Evolutionary conservation across 305 asterid genomes (phyloP), one percentile per base, ranked within the genome.

Genomic region (Fraxinus nigra): DNA sequence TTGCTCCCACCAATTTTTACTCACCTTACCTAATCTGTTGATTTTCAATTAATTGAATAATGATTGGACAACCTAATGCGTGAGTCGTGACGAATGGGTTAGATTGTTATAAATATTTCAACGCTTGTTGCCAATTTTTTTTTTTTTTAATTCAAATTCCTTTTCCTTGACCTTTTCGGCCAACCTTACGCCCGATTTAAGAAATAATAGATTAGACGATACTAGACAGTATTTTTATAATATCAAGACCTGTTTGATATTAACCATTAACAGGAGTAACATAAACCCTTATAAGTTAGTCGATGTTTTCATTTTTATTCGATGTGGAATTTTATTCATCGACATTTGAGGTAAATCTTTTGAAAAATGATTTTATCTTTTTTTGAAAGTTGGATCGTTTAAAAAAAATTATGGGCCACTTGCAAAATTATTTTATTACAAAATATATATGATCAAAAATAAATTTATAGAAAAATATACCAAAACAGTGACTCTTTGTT

Each of bases 1-100:
- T 67, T 79, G 72, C 70, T 79, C 83, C 75, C 78, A 78, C 87
- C 85, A 80, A 78, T 76, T 24, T 82, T 79, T 79, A 75, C 81
- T 69, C 76, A 9, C 16, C 3, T 69, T 70, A 14, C 16, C 5
- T 11, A 51, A 75, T 81, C 28, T 83, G 22, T 79, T 82, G 85
- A 82, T 33, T 32, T 79, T 85, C 81, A 82, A 65, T 69, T 0
- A 28, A 8, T 11, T 1, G n/a, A 16, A 76, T 63, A 33, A 33
- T 67, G 78, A 46, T 8, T 61, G 43, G 61, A 30, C 16, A 56
- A 28, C 69, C 74, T 16, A 38, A n/a, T 37, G 30, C 54, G 72
- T 48, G 78, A 63, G 30, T 24, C n/a, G 32, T 24, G 72, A 70
- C 48, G 32, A 67, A 65, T 22, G 46, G 13, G 32, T 18, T 61